Conservation (phyloP, 2,329 filamentous ascomycete genomes). For the Aspergillus chevalieri region DNA sequence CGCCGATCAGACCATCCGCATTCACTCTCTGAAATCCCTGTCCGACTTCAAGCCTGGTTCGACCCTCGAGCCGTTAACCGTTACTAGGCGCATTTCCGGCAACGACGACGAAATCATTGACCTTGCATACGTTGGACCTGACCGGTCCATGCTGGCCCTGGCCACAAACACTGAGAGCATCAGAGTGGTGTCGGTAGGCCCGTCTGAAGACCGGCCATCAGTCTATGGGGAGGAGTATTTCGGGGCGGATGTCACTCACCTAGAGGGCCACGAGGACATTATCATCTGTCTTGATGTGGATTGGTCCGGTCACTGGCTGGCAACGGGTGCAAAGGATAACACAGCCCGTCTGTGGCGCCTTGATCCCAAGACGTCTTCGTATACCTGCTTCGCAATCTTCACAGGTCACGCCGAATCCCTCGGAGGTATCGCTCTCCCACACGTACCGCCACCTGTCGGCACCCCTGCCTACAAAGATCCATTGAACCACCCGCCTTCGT, state of each 20-base stretch:
- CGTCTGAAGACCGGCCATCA: constrained; percentile 24
- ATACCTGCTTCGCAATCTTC: constrained; percentile 72
- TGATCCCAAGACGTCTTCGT: constrained; percentile 68
- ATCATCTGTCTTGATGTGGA: constrained; percentile 91
- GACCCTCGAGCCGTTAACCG: constrained; percentile 51
- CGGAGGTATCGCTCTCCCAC: constrained; percentile 79
- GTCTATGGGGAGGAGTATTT: constrained; percentile 57
- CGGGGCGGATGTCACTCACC: constrained; percentile 76
- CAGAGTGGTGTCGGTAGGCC: constrained; percentile 67
- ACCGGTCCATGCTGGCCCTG: constrained; percentile 75
- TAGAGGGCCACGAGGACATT: constrained; percentile 91
- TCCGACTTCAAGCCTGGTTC: constrained; percentile 31
- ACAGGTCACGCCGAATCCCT: constrained; percentile 92
- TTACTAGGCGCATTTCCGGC: constrained; percentile 77
- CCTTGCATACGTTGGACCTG: constrained; percentile 73
- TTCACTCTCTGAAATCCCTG: constrained; percentile 55
- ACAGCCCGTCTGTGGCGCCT: constrained; percentile 85
- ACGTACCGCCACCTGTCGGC: constrained; percentile 58
- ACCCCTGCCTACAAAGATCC: constrained; percentile 68
- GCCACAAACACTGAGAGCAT: constrained; percentile 95
- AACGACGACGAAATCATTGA: constrained; percentile 98
- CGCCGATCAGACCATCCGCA: constrained; percentile 77
- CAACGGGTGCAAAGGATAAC: constrained; percentile 94
- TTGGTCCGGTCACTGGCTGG: constrained; percentile 96
- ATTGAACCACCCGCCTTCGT: constrained; percentile 71